Evolutionary conservation across 179 eudicot genomes (phyloP), one percentile per base, ranked within the genome.

Genomic region (Actinidia arguta): DNA sequence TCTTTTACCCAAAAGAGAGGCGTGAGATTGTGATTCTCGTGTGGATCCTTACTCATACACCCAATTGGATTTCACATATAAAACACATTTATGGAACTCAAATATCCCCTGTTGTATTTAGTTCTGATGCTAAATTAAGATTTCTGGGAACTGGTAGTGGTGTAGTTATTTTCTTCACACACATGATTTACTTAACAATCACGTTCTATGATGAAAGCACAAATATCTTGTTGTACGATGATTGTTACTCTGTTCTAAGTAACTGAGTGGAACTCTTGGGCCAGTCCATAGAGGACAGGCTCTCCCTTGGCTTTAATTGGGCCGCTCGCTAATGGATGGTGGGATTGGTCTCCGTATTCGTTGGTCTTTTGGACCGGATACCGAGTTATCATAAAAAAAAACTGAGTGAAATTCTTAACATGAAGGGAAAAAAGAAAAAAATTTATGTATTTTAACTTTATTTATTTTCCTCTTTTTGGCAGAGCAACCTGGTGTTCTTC

Each of bases 401-500:
- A 51, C 51, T 14, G 4, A 5, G 10, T 54, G 63, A 31, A 52
- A 39, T 74, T 27, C 46, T 52, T 52, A 31, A 17, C 39, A 0
- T 17, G 59, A 51, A 44, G 25, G 55, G 14, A 24, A 61, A 44
- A 39, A 36, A 11, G 42, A 39, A 44, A 47, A 4, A n/a, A n/a
- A n/a, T 42, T 20, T 5, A 10, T 18, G 48, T 24, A 71, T 7
- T 42, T 17, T n/a, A 9, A 44, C 58, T 17, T 10, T 66, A 14
- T 87, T 58, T 68, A 63, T 24, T 93, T 94, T 39, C 92, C 92
- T 50, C 87, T 91, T 78, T 72, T 48, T 24, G 58, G 59, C 94
- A 92, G 91, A 93, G 83, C 84, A 92, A 92, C 93, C 96, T 16
- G 98, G 98, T 42, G 94, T 95, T 55, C 88, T 94, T 79, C 94